A percentile compares a stretch with the other conserved stretches of the same genome.
Evolutionary conservation across 345 rosid genomes (phyloP).

Genomic region (Citrus trifoliata): DNA sequence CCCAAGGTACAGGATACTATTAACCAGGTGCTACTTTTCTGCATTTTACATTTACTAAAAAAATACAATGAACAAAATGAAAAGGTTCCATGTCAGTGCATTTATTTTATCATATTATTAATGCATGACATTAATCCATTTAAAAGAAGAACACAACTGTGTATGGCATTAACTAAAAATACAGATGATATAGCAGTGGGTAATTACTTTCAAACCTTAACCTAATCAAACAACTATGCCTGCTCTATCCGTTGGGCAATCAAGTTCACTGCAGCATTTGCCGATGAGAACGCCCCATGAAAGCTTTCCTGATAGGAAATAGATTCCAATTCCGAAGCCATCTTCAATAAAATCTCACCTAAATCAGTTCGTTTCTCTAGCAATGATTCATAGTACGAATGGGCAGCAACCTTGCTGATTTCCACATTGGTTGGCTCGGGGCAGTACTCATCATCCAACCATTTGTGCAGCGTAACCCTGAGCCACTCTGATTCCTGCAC

Average conservation of each 20-base stretch:
- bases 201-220: not conserved
- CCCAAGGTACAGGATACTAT: not conserved
- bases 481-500: conserved; percentile 86
- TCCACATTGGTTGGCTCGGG: conserved; percentile 88
- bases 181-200: not conserved
- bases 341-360: conserved; percentile 72
- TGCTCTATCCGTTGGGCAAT: conserved; percentile 56
- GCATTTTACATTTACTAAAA: not conserved
- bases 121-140: not conserved
- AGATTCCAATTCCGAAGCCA: conserved; percentile 67
- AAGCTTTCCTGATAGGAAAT: conserved; percentile 84
- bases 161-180: not conserved
- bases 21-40: not conserved
- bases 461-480: conserved; percentile 72
- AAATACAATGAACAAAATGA: not conserved
- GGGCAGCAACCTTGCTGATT: conserved; percentile 74
- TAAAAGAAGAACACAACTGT: not conserved
- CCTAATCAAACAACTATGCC: not conserved
- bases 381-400: conserved; percentile 49
- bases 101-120: not conserved
- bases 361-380: conserved; percentile 53
- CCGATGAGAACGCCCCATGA: conserved; percentile 90
- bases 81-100: not conserved
- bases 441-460: conserved; percentile 95
- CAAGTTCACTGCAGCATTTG: conserved; percentile 71